Evolutionary conservation across 345 rosid species (phyloP).

Genomic region (Aquilaria yunnanensis): DNA sequence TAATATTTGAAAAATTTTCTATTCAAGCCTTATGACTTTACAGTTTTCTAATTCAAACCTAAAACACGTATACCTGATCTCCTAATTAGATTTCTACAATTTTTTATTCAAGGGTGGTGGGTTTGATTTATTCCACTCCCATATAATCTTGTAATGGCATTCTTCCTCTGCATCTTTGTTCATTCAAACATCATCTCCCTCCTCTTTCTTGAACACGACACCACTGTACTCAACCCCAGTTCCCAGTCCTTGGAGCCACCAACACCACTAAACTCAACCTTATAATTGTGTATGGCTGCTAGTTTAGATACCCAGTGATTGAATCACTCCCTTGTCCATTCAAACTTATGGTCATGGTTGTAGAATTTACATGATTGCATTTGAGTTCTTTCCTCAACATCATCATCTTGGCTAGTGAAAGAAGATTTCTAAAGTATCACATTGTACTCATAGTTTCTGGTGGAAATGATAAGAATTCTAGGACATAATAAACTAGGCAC

Average conservation of each 20-base stretch:
- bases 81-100: no score
- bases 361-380: conserved; percentile 58
- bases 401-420: conserved; percentile 44
- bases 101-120: background rate
- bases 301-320: conserved; percentile 58
- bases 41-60: no score
- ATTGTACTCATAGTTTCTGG: conserved; percentile 92
- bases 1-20: no score
- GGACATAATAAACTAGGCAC: conserved; percentile 67
- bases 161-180: conserved; percentile 4
- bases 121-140: conserved; percentile 62
- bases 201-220: conserved; percentile 51
- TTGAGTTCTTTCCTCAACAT: conserved; percentile 36
- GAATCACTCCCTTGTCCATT: conserved; percentile 93
- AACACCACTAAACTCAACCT: conserved; percentile 81
- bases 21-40: no score
- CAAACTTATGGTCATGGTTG: conserved; percentile 96
- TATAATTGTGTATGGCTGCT: conserved; percentile 51
- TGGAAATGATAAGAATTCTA: conserved; percentile 65
- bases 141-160: conserved; percentile 44
- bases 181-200: conserved; percentile 12
- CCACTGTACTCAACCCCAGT: conserved; percentile 90
- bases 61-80: no score
- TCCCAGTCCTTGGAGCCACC: conserved; percentile 68
- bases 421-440: conserved; percentile 59